Conservation (phyloP, 768 basidiomycete species). For the Pulveroboletus sp. region DNA sequence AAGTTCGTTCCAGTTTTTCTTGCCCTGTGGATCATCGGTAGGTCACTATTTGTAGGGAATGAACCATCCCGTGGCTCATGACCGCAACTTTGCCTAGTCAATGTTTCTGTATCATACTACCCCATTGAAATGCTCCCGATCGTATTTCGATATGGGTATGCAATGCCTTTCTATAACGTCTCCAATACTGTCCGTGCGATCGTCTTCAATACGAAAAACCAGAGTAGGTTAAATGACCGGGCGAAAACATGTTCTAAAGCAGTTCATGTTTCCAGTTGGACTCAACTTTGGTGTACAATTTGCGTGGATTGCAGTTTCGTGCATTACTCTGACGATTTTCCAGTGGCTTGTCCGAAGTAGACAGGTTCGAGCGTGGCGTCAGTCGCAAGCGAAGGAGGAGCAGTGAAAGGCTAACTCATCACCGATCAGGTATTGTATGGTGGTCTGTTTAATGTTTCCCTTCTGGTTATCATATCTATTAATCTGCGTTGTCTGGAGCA, state of each 20-base stretch:
- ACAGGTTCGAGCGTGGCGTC: slow-evolving; percentile 21
- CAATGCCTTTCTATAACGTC: slow-evolving; percentile 68
- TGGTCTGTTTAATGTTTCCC: background rate
- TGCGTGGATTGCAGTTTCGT: slow-evolving; percentile 52
- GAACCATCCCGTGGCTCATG: background rate
- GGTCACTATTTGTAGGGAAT: background rate
- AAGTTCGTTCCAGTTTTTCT: slow-evolving; percentile 57
- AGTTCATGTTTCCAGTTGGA: slow-evolving; percentile 40
- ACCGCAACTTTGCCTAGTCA: slow-evolving; percentile 32
- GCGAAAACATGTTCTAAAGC: background rate
- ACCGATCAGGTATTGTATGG: background rate
- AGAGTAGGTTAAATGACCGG: slow-evolving; percentile 37
- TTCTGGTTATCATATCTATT: background rate
- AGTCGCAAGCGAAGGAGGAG: slow-evolving; percentile 9
- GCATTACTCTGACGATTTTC: slow-evolving; percentile 46
- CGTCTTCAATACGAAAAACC: slow-evolving; percentile 61
- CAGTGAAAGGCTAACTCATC: background rate
- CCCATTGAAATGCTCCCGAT: slow-evolving; percentile 56
- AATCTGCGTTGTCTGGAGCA: background rate
- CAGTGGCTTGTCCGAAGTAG: slow-evolving; percentile 38
- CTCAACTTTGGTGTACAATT: slow-evolving; percentile 57
- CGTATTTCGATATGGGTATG: slow-evolving; percentile 64
- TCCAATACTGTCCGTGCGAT: slow-evolving; percentile 55
- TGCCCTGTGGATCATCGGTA: slow-evolving; percentile 59
- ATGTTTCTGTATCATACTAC: slow-evolving; percentile 52